Evolutionary conservation across 306 rosid genomes (phyloP), one percentile per base, ranked within the genome.

Genomic region (Prunus armeniaca): DNA sequence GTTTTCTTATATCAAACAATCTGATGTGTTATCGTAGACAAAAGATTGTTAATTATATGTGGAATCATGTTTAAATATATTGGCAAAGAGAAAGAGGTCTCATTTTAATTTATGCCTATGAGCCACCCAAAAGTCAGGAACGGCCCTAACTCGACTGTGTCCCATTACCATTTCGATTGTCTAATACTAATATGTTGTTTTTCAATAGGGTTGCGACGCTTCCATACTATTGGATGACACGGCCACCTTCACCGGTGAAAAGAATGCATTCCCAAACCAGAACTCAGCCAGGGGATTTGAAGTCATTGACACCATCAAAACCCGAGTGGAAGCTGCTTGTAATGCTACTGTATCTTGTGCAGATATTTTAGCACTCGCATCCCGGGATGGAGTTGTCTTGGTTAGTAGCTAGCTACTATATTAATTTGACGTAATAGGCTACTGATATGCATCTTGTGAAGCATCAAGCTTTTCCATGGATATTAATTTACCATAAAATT

Each of bases 301-400:
- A 78, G 96, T 94, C 72, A 94, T 90, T 34, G 98, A 94, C 54
- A 3, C 80, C 32, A 86, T 95, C 73, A 95, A 92, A 82, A 78
- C 83, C 0, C 74, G 69, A 0, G 97, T 95, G 13, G 97, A 95
- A 83, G 85, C 93, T 28, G 76, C 88, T 65, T 95, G 99, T 79
- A 88, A 25, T 1, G 89, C 72, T 75, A 91, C 80, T 0, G 97
- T 92, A 2, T 92, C 97, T 10, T 95, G 99, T 74, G 97, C 97
- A 0, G 97, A 92, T 79, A 89, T 95, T 30, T 85, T 92, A 27
- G 96, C 97, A 14, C 89, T 95, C 9, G 97, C 97, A 0, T 64
- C 92, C 10, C 79, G 88, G 71, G 98, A 95, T 67, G 93, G 96
- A 30, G 82, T 92, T 10, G 66, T 5, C 75, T 68, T 64, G 88